Percentiles rank a stretch among this genome's conserved stretches.
These are phyloP conservation scores for Arachis stenosperma DNA, from an alignment of 306 rosid genomes.

Conservation along the genomic window DNA sequence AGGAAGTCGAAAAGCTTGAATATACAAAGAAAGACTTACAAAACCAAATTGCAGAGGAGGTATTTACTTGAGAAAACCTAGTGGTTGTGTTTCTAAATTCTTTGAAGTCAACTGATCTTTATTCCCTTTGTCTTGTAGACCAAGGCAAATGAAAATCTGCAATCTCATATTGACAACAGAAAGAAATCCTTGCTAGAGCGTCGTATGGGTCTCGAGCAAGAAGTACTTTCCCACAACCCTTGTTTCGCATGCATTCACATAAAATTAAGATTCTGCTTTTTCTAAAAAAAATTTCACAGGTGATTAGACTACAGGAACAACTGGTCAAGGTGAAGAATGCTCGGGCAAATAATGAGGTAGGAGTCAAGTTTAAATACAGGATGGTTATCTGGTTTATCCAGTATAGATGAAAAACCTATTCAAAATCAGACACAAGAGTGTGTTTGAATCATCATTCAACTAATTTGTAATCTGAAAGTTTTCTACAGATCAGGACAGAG, in stretches of 20 bases:
- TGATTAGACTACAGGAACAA: constrained; percentile 72
- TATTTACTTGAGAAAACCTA: constrained; percentile 37
- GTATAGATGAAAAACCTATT: constrained; percentile 54
- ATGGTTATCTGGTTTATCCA: constrained; percentile 35
- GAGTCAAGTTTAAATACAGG: constrained; percentile 49
- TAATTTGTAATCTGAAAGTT: constrained; percentile 35
- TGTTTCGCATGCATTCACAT: constrained; percentile 20
- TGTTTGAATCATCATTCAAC: constrained; percentile 35
- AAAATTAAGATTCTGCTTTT: constrained; percentile 24
- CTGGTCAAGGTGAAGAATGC: constrained; percentile 70
- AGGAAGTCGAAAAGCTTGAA: constrained; percentile 71
- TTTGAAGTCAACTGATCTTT: constrained; percentile 35
- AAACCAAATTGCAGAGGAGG: constrained; percentile 66
- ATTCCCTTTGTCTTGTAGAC: constrained; percentile 50
- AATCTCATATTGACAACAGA: constrained; percentile 51
- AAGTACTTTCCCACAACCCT: constrained; percentile 49
- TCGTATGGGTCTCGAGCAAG: constrained; percentile 81
- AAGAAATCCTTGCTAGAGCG: constrained; percentile 69
- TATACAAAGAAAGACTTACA: constrained; percentile 62
- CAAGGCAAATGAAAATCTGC: constrained; percentile 62
- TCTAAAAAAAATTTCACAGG: constrained; percentile 48
- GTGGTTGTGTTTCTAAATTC: constrained; percentile 24
- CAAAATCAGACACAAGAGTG: constrained; percentile 28
- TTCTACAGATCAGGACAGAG: constrained; percentile 69
- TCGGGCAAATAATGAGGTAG: constrained; percentile 66